Conservation (phyloP, 345 rosid species). For the Arabis hirsuta region DNA sequence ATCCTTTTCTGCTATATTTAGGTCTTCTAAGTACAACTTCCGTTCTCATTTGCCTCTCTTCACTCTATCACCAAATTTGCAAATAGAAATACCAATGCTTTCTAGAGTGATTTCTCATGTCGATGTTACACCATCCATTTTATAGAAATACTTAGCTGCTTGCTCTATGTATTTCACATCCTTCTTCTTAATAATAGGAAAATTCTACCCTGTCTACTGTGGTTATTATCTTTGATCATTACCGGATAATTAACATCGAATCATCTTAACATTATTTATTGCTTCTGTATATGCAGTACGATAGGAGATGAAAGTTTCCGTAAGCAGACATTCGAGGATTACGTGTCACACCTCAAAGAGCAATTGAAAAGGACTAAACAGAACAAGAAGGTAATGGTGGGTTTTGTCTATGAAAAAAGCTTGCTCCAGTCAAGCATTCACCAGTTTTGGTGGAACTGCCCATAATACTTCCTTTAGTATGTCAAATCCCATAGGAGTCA, state of each 20-base stretch:
- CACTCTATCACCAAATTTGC: neutral
- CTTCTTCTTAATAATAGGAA: conserved; percentile 9
- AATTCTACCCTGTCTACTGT: neutral
- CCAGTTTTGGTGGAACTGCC: conserved; percentile 26
- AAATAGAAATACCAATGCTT: conserved; percentile 13
- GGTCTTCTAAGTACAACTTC: conserved; percentile 13
- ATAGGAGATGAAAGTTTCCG: conserved; percentile 74
- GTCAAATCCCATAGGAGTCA: conserved; percentile 16
- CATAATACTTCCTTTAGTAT: conserved; percentile 9
- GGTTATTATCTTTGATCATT: conserved; percentile 29
- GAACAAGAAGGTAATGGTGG: conserved; percentile 64
- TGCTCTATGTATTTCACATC: conserved; percentile 6
- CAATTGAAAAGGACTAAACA: conserved; percentile 62
- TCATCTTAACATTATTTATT: conserved; percentile 5
- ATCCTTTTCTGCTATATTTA: conserved; percentile 17
- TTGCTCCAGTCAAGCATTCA: conserved; percentile 6
- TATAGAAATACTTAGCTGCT: neutral
- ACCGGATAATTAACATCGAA: neutral
- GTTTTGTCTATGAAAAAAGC: neutral
- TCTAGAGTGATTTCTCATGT: conserved; percentile 8
- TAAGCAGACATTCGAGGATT: conserved; percentile 71
- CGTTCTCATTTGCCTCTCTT: conserved; percentile 6
- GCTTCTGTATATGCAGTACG: conserved; percentile 51
- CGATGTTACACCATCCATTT: neutral
- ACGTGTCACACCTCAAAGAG: conserved; percentile 65